Evolutionary conservation across 2,329 filamentous ascomycete species (phyloP).

Genomic region (Microascus cirrosus): DNA sequence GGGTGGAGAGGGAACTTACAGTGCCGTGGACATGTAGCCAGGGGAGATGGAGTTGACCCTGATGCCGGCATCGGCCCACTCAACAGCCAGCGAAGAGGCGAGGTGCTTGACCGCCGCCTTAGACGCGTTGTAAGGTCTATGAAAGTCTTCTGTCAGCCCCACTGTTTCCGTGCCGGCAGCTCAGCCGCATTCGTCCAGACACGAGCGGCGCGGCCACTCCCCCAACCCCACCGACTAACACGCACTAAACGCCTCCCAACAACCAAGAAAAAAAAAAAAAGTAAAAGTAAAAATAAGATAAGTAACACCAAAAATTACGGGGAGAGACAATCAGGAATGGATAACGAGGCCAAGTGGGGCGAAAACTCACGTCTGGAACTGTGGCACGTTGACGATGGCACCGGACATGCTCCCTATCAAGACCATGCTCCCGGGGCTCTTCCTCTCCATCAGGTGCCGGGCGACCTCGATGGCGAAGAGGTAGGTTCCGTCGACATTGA

Average conservation of each 20-base stretch:
- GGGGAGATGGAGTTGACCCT: slow-evolving; percentile 79
- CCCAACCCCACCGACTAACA: not conserved
- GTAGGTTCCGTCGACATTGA: slow-evolving; percentile 74
- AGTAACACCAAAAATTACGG: not conserved
- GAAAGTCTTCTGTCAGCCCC: not conserved
- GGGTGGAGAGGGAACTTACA: slow-evolving; percentile 35
- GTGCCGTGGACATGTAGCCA: slow-evolving; percentile 77
- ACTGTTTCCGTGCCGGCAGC: not conserved
- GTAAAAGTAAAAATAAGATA: not conserved
- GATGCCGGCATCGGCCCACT: slow-evolving; percentile 74
- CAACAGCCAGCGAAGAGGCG: slow-evolving; percentile 68
- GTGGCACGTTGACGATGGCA: slow-evolving; percentile 75
- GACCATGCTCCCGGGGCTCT: slow-evolving; percentile 62
- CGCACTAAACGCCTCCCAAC: not conserved
- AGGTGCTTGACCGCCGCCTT: slow-evolving; percentile 76
- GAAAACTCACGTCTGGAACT: slow-evolving; percentile 51
- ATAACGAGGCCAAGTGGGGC: not conserved
- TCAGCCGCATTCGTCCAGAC: not conserved
- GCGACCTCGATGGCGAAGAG: slow-evolving; percentile 64
- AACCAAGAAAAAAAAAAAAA: not conserved
- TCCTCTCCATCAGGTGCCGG: slow-evolving; percentile 59
- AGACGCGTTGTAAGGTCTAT: slow-evolving; percentile 66
- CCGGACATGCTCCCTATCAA: slow-evolving; percentile 75
- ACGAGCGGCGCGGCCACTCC: not conserved
- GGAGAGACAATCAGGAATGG: not conserved